A percentile compares a stretch with the other conserved stretches of the same genome.
phyloP scores from a whole-genome alignment of 176 grass and related monocot genomes.

The Triticum aestivum region DNA sequence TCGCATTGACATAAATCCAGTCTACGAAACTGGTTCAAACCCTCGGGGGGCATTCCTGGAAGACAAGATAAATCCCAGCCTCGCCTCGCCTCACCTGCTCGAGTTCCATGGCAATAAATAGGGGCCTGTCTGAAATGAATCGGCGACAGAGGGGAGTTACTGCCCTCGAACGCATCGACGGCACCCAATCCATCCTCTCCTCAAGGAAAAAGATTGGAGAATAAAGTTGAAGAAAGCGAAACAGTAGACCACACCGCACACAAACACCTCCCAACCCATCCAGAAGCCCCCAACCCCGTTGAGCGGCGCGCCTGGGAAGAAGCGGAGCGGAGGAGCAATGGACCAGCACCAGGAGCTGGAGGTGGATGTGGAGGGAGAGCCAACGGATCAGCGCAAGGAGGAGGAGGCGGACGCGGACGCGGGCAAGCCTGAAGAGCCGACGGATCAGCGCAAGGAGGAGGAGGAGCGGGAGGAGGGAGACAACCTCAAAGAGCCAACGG shows the following conservation, averaged over 20 bases:
- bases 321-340: background rate
- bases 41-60: background rate
- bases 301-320: background rate
- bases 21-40: background rate
- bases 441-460: background rate
- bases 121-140: slow-evolving; percentile 10
- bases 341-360: background rate
- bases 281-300: slow-evolving; percentile 22
- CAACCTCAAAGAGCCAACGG: background rate
- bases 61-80: background rate
- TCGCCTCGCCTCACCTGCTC: background rate
- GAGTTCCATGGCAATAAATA: slow-evolving; percentile 28
- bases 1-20: background rate
- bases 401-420: background rate
- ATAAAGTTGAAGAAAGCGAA: slow-evolving; percentile 16
- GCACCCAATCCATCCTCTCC: background rate
- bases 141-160: slow-evolving; percentile 15
- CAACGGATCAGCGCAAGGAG: background rate
- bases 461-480: background rate
- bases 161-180: slow-evolving; percentile 13
- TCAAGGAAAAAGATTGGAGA: background rate
- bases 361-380: background rate
- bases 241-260: background rate
- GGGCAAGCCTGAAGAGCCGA: background rate
- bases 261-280: background rate